Evolutionary conservation across 2,329 filamentous ascomycete species (phyloP).

Genomic region (Thielaviopsis musarum): DNA sequence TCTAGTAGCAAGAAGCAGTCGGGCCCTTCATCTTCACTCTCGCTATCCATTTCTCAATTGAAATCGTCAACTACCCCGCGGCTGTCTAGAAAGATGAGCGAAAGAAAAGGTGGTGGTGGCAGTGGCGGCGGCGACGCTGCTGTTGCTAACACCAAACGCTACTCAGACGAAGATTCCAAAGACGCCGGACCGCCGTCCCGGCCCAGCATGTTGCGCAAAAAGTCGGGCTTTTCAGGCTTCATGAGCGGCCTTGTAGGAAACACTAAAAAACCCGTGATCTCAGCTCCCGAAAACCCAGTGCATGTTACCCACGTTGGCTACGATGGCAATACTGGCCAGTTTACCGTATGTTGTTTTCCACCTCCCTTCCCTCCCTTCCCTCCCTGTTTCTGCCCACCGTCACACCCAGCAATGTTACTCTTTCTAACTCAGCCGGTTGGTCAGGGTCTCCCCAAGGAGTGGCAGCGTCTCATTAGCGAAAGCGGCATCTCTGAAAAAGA

Average conservation of each 20-base stretch:
- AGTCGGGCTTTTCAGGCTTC: conserved; percentile 75
- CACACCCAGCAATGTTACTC: conserved; percentile 13
- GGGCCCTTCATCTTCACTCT: conserved; percentile 50
- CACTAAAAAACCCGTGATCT: conserved; percentile 82
- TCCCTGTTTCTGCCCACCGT: conserved; percentile 12
- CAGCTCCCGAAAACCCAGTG: conserved; percentile 92
- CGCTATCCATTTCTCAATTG: conserved; percentile 25
- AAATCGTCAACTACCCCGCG: conserved; percentile 19
- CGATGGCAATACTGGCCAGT: conserved; percentile 89
- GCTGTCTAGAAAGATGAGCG: conserved; percentile 37
- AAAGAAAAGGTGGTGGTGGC: conserved; percentile 26
- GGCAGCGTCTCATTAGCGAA: conserved; percentile 89
- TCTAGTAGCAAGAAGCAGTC: conserved; percentile 30
- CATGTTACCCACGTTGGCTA: conserved; percentile 97
- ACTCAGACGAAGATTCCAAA: conserved; percentile 53
- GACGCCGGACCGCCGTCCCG: conserved; percentile 16
- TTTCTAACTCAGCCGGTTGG: not conserved
- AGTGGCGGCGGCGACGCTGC: conserved; percentile 27
- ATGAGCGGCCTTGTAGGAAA: conserved; percentile 72
- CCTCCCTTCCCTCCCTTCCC: conserved; percentile 8
- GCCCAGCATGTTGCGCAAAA: conserved; percentile 52
- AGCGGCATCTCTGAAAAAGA: conserved; percentile 94
- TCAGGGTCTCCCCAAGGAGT: conserved; percentile 83
- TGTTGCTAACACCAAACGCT: conserved; percentile 47
- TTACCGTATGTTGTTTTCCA: conserved; percentile 50